A percentile compares a stretch with the other conserved stretches of the same genome.
Conservation (phyloP, 192 early-diverging fungal species). For the Dimargaris verticillata region DNA sequence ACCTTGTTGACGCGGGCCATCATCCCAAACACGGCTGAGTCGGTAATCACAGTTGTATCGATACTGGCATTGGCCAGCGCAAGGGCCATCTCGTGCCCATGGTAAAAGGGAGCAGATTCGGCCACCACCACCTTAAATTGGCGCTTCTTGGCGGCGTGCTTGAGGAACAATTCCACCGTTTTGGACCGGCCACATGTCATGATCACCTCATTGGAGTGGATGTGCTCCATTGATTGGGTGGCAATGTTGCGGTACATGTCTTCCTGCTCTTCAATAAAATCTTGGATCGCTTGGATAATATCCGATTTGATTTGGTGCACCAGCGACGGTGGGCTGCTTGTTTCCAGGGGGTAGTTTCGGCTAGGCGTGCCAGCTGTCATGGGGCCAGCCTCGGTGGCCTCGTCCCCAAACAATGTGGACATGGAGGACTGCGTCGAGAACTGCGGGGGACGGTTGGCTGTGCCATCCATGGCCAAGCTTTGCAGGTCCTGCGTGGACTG, state of each 20-base stretch:
- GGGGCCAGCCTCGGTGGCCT: too few relatives aligned
- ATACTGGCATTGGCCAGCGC: constrained; percentile 61
- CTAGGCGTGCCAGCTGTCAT: too few relatives aligned
- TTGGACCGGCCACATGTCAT: constrained; percentile 81
- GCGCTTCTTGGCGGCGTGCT: constrained; percentile 63
- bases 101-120: constrained; percentile 77
- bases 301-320: constrained; percentile 41
- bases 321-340: constrained; percentile 19
- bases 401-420: constrained; percentile 47
- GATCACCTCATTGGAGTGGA: constrained; percentile 92
- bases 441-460: not conserved
- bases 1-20: constrained; percentile 98
- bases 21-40: constrained; percentile 87
- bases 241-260: constrained; percentile 61
- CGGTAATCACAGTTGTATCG: constrained; percentile 79
- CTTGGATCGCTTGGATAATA: constrained; percentile 69
- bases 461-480: too few relatives aligned
- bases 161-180: constrained; percentile 73
- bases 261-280: constrained; percentile 77
- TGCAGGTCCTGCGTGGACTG: constrained; percentile 11
- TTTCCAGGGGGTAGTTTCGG: constrained; percentile 12
- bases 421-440: constrained; percentile 31
- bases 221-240: constrained; percentile 72
- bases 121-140: constrained; percentile 92
- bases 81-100: constrained; percentile 72